phyloP scores from a whole-genome alignment of 2,329 filamentous ascomycete genomes.

The Calonectria ilicicola region DNA sequence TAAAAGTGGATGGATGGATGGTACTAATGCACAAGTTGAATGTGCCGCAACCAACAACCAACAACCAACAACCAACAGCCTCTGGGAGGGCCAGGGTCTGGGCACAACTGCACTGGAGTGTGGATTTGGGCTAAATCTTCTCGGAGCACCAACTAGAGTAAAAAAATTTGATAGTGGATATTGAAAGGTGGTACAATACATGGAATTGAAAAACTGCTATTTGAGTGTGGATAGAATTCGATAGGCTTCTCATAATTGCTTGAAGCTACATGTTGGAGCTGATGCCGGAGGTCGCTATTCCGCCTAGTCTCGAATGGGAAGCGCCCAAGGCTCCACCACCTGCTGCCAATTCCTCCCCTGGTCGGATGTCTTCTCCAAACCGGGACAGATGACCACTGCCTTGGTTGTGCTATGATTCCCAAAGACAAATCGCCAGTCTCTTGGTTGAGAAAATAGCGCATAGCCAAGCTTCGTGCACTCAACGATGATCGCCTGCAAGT shows the following conservation, averaged over 20 bases:
- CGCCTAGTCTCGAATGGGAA: not conserved
- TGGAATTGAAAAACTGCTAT: no score
- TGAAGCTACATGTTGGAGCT: not conserved
- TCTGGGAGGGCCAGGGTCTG: no score
- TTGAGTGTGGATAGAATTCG: not conserved
- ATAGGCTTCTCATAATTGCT: not conserved
- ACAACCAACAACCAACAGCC: not conserved
- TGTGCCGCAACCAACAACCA: not conserved
- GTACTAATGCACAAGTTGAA: not conserved
- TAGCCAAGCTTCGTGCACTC: conserved; percentile 57
- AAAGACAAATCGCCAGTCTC: conserved; percentile 51
- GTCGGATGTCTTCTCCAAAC: conserved; percentile 46
- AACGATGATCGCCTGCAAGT: conserved; percentile 53
- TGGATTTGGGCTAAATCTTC: no score
- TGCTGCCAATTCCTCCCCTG: conserved; percentile 35
- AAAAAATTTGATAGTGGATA: no score
- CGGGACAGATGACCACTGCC: conserved; percentile 43
- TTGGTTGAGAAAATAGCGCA: conserved; percentile 55
- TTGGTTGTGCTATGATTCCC: not conserved
- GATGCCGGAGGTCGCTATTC: not conserved
- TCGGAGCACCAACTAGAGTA: no score
- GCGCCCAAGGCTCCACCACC: conserved; percentile 33
- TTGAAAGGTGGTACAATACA: no score
- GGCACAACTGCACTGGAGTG: no score
- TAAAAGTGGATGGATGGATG: not conserved